phyloP scores from a whole-genome alignment of 2,329 filamentous ascomycete species.

The Hymenoscyphus albidus region DNA sequence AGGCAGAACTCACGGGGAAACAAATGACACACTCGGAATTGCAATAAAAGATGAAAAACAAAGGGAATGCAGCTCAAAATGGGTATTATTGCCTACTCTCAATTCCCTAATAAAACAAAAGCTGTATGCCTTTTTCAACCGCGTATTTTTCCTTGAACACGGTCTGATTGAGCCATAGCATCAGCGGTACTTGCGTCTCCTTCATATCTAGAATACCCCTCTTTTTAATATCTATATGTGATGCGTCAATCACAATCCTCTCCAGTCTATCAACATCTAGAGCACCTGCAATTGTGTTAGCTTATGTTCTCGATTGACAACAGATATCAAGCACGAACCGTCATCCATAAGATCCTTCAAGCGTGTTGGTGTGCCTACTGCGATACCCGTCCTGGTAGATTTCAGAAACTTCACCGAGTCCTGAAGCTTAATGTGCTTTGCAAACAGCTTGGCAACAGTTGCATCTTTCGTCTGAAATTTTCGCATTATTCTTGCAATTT shows the following conservation, averaged over 20 bases:
- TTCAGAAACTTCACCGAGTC: conserved; percentile 78
- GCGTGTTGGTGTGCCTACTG: conserved; percentile 83
- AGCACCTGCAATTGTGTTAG: conserved; percentile 47
- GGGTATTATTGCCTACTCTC: neutral
- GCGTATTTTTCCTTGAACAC: conserved; percentile 70
- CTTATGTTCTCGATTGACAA: conserved; percentile 6
- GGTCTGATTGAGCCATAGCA: conserved; percentile 65
- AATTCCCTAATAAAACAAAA: conserved; percentile 59
- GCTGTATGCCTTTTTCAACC: conserved; percentile 50
- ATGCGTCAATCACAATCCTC: conserved; percentile 83
- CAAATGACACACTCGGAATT: neutral
- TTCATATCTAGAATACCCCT: conserved; percentile 92
- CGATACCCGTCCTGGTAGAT: conserved; percentile 70
- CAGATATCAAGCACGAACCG: conserved; percentile 47
- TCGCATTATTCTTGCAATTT: conserved; percentile 68
- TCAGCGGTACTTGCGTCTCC: conserved; percentile 79
- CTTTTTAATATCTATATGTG: conserved; percentile 93
- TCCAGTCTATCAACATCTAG: conserved; percentile 68
- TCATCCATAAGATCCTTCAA: conserved; percentile 79
- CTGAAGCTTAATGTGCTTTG: conserved; percentile 94
- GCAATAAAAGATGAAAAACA: too few relatives aligned
- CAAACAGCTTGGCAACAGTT: conserved; percentile 86
- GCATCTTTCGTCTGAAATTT: conserved; percentile 76
- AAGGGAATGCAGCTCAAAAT: neutral
- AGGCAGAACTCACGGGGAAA: neutral